A percentile compares a stretch with the other conserved stretches of the same genome.
These are phyloP conservation scores for Hypoxylon rubiginosum DNA, from an alignment of 2,329 filamentous ascomycete species.

Conservation along the genomic window DNA sequence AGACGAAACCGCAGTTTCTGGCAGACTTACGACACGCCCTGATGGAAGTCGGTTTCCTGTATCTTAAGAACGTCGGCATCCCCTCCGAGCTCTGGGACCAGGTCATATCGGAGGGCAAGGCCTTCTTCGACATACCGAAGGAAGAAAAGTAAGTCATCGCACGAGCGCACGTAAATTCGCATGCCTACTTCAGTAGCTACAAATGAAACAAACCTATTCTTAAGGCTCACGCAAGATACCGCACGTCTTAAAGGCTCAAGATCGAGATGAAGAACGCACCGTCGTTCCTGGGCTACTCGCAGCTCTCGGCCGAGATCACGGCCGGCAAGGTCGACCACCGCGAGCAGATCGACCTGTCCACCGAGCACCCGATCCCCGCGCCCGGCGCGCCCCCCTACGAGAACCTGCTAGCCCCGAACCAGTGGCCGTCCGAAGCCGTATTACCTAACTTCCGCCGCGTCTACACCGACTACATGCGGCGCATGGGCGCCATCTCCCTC, in stretches of 20 bases:
- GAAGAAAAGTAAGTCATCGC: slow-evolving; percentile 77
- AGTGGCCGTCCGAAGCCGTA: slow-evolving; percentile 77
- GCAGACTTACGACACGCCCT: slow-evolving; percentile 78
- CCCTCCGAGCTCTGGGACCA: slow-evolving; percentile 72
- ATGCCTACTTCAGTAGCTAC: background rate
- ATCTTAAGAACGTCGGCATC: slow-evolving; percentile 84
- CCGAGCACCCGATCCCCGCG: slow-evolving; percentile 76
- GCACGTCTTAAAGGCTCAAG: slow-evolving; percentile 61
- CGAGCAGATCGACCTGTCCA: slow-evolving; percentile 89
- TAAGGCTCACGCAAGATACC: slow-evolving; percentile 6
- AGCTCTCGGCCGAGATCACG: slow-evolving; percentile 77
- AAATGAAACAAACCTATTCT: background rate
- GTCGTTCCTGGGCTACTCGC: slow-evolving; percentile 79
- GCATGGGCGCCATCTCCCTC: slow-evolving; percentile 79
- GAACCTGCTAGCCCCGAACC: slow-evolving; percentile 81
- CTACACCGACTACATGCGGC: slow-evolving; percentile 81
- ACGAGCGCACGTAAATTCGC: slow-evolving; percentile 12
- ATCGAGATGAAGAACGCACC: slow-evolving; percentile 81
- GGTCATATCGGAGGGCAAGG: slow-evolving; percentile 76
- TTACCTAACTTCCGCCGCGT: slow-evolving; percentile 77
- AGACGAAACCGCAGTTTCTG: slow-evolving; percentile 80
- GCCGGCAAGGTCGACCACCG: slow-evolving; percentile 82
- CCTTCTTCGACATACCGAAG: slow-evolving; percentile 81
- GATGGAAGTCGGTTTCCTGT: slow-evolving; percentile 89
- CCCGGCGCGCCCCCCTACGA: slow-evolving; percentile 76